Conservation (phyloP, 2,329 filamentous ascomycete genomes). For the Botryosphaeria dothidea region DNA sequence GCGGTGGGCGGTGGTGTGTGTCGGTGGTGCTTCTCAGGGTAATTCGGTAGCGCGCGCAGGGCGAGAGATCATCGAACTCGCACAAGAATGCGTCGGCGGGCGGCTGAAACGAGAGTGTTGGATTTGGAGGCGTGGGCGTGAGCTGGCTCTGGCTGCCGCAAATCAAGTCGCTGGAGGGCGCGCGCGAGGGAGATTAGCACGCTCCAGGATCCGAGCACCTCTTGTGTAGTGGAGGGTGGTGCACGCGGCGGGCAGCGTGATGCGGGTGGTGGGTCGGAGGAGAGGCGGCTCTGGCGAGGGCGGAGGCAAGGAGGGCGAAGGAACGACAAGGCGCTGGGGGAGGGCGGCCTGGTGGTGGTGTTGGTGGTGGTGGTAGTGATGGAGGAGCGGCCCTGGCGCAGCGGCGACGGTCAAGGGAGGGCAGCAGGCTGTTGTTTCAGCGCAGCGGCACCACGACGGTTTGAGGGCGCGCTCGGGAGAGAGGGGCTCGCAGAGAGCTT, state of each 20-base stretch:
- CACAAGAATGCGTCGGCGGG: slow-evolving; percentile 17
- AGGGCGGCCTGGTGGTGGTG: slow-evolving; percentile 6
- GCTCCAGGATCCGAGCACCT: slow-evolving; percentile 15
- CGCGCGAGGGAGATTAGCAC: slow-evolving; percentile 17
- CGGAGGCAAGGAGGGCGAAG: slow-evolving; percentile 16
- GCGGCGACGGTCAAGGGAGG: slow-evolving; percentile 15
- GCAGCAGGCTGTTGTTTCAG: slow-evolving; percentile 17
- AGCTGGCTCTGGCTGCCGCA: slow-evolving; percentile 10
- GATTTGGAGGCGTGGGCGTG: slow-evolving; percentile 12
- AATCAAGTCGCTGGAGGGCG: slow-evolving; percentile 18
- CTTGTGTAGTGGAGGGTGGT: not conserved
- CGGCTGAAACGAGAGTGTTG: slow-evolving; percentile 18
- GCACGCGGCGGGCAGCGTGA: slow-evolving; percentile 14
- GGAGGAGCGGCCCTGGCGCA: slow-evolving; percentile 15
- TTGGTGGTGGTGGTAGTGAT: slow-evolving; percentile 13
- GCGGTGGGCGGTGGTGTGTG: not conserved
- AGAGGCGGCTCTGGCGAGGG: slow-evolving; percentile 10
- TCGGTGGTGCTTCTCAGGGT: not conserved
- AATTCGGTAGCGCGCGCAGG: slow-evolving; percentile 12
- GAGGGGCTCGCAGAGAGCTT: slow-evolving; percentile 16
- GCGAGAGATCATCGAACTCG: slow-evolving; percentile 12
- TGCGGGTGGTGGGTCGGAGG: slow-evolving; percentile 4
- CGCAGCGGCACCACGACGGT: slow-evolving; percentile 18
- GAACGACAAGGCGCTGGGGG: slow-evolving; percentile 11
- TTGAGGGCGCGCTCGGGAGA: slow-evolving; percentile 18